Evolutionary conservation across 768 basidiomycete genomes (phyloP).

Genomic region (Russula emetica): DNA sequence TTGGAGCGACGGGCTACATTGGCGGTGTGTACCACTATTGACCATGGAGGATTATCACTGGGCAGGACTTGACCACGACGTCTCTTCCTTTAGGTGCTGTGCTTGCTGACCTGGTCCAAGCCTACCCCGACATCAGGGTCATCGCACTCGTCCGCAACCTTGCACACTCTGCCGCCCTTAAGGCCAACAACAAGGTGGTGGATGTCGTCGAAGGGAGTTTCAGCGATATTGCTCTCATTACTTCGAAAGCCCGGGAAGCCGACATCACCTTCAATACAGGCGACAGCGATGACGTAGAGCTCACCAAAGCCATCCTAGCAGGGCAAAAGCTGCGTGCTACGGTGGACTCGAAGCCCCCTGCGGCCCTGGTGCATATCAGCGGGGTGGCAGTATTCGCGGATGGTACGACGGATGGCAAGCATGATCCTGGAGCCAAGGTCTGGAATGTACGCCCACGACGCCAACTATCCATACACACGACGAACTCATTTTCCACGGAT

Average conservation of each 20-base stretch:
- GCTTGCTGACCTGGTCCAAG: slow-evolving; percentile 6
- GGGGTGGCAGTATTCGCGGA: slow-evolving; percentile 16
- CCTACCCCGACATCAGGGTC: slow-evolving; percentile 6
- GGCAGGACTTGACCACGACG: not conserved
- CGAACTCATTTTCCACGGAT: not conserved
- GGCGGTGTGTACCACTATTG: slow-evolving; percentile 8
- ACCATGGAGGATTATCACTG: not conserved
- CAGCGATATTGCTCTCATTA: slow-evolving; percentile 9
- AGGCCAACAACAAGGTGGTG: not conserved
- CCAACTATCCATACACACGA: not conserved
- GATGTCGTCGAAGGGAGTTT: slow-evolving; percentile 17
- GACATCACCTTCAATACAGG: slow-evolving; percentile 15
- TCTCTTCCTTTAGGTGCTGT: slow-evolving; percentile 9
- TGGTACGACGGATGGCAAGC: slow-evolving; percentile 13
- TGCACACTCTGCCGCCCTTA: not conserved
- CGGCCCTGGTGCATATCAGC: slow-evolving; percentile 18
- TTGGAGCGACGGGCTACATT: slow-evolving; percentile 22
- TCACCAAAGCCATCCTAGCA: slow-evolving; percentile 12
- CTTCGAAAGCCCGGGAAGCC: not conserved
- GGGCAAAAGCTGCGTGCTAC: slow-evolving; percentile 18
- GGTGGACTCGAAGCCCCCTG: slow-evolving; percentile 1
- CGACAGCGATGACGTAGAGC: slow-evolving; percentile 13
- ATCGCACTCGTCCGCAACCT: slow-evolving; percentile 23
- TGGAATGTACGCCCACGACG: slow-evolving; percentile 17
- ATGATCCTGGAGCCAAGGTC: slow-evolving; percentile 6